A percentile compares a stretch with the other conserved stretches of the same genome.
Evolutionary conservation across 768 basidiomycete genomes (phyloP).

Genomic region (Tulasnella sp.): DNA sequence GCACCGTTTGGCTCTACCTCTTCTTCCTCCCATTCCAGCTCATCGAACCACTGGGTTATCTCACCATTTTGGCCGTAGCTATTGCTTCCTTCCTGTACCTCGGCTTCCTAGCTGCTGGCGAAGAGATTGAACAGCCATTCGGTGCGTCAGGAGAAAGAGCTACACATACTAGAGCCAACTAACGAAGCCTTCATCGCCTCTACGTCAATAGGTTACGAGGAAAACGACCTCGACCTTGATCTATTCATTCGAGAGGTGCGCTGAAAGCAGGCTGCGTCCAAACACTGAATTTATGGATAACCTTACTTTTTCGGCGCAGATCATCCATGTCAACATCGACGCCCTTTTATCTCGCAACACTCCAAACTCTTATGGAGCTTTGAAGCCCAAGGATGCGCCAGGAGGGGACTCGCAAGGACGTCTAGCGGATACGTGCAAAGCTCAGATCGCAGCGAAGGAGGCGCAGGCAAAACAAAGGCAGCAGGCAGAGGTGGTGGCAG

Average conservation of each 20-base stretch:
- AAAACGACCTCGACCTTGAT: slow-evolving; percentile 67
- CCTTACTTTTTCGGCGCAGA: slow-evolving; percentile 51
- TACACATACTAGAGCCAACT: slow-evolving; percentile 41
- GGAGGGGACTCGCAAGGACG: neutral
- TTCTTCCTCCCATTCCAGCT: slow-evolving; percentile 78
- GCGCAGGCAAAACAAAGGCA: neutral
- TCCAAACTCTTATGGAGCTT: slow-evolving; percentile 39
- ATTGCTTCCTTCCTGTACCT: slow-evolving; percentile 69
- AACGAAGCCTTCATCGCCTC: slow-evolving; percentile 55
- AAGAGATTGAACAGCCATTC: slow-evolving; percentile 35
- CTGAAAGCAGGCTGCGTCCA: neutral
- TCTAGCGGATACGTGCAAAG: neutral
- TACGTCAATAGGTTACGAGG: slow-evolving; percentile 51
- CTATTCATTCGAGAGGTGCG: slow-evolving; percentile 27
- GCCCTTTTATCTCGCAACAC: slow-evolving; percentile 50
- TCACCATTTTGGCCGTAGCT: slow-evolving; percentile 60
- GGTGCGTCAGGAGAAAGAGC: slow-evolving; percentile 31
- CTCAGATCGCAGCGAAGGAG: neutral
- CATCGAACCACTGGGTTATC: slow-evolving; percentile 56
- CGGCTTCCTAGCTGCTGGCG: slow-evolving; percentile 64
- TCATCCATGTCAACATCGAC: slow-evolving; percentile 55
- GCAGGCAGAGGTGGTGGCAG: neutral
- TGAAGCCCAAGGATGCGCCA: neutral
- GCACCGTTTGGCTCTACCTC: slow-evolving; percentile 68
- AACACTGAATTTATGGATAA: neutral